Percentiles rank a stretch among this genome's conserved stretches.
phyloP scores from a whole-genome alignment of 192 early-diverging fungal species.

The Chytriomyces confervae region DNA sequence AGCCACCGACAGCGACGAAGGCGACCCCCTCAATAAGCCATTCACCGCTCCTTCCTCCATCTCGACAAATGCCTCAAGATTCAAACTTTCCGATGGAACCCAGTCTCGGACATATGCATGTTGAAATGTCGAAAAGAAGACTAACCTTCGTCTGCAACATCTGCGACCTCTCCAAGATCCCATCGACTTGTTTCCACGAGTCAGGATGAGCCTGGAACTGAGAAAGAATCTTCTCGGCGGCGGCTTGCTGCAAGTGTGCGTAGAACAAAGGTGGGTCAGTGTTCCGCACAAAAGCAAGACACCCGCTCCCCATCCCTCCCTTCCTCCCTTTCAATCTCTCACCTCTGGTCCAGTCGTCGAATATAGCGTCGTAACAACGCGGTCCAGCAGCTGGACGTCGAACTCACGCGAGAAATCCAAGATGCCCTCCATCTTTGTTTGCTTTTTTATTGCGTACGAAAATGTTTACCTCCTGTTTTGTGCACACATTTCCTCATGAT shows the following conservation, averaged over 20 bases:
- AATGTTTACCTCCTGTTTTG: too few relatives aligned
- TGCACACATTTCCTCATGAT: too few relatives aligned
- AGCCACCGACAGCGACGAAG: too few relatives aligned
- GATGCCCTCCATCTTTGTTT: slow-evolving; percentile 60
- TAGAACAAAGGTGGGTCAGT: not conserved
- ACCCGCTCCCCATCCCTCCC: too few relatives aligned
- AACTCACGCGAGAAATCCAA: slow-evolving; percentile 90
- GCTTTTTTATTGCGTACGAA: not conserved
- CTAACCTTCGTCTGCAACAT: slow-evolving; percentile 84
- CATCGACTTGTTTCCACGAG: slow-evolving; percentile 93
- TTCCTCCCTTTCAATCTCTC: slow-evolving; percentile 6
- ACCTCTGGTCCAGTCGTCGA: slow-evolving; percentile 71
- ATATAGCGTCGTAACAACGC: slow-evolving; percentile 85
- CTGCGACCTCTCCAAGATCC: slow-evolving; percentile 83
- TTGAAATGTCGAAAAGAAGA: not conserved
- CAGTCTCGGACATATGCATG: too few relatives aligned
- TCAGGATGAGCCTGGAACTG: slow-evolving; percentile 96
- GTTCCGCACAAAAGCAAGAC: not conserved
- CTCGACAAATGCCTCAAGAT: not conserved
- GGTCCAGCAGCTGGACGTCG: slow-evolving; percentile 86
- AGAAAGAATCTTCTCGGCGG: slow-evolving; percentile 84
- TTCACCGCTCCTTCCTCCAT: not conserved
- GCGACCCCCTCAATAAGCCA: too few relatives aligned
- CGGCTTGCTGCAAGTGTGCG: slow-evolving; percentile 70
- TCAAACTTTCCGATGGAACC: too few relatives aligned